Evolutionary conservation across 148 eudicot species (phyloP), one percentile per base, ranked within the genome.

Genomic region (Oxyria digyna): DNA sequence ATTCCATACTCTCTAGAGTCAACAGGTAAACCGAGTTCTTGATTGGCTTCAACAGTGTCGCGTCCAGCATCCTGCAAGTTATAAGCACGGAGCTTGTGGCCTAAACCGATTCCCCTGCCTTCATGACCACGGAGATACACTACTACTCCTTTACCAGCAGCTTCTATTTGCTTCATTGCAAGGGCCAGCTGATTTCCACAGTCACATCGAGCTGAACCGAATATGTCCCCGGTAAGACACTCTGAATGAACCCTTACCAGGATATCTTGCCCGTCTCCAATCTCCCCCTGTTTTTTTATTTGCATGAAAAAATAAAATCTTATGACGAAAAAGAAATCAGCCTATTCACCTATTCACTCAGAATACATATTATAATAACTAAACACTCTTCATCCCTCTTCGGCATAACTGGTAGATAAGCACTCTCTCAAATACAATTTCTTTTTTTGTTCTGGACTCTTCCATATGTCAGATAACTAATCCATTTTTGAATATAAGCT

Each of bases 211-310:
- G 74, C 74, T 69, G 71, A 69, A 26, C 52, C 52, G 15, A 69
- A 42, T 42, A 43, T 69, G 62, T 69, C 71, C 46, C 72, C 62
- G 4, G 72, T 69, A 31, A 69, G 63, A 35, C 72, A 69, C 26
- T 69, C 72, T 11, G 72, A 69, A 52, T 69, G 72, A 45, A 86
- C 90, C 73, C 90, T 77, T 69, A 86, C 90, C 17, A 86, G 85
- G 69, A 86, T 54, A 67, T 86, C 87, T 65, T 72, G 74, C 14
- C 90, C 90, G 40, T 86, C 82, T 32, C 84, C 87, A 37, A 83
- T 81, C 10, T 83, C 87, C 66, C 90, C 90, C 90, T 86, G 84
- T 69, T 66, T 29, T 14, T 27, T 27, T 13, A 59, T 27, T 29
- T 21, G 65, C 4, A 15, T 59, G 65, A 31, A 29, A 26, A 8